A percentile compares a stretch with the other conserved stretches of the same genome.
These are phyloP conservation scores for Cronartium ribicola DNA, from an alignment of 1,284 basidiomycete genomes.

Conservation along the genomic window DNA sequence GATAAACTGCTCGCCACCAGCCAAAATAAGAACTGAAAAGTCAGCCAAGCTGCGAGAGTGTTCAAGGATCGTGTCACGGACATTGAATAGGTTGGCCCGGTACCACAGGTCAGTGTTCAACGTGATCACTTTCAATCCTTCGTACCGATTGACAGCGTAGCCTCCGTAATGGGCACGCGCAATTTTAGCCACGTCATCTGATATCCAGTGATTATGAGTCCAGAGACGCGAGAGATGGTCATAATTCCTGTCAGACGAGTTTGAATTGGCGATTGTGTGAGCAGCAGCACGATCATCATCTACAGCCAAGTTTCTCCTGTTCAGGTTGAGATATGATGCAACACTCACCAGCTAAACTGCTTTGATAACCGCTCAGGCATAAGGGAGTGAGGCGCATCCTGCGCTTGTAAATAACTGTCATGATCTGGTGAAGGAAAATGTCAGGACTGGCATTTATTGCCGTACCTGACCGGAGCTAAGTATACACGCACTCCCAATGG, in stretches of 20 bases:
- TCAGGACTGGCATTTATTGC: constrained; percentile 59
- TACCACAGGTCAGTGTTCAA: constrained; percentile 65
- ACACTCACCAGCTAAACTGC: constrained; percentile 10
- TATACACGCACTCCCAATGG: constrained; percentile 61
- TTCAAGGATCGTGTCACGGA: background rate
- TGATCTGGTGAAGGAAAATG: constrained; percentile 13
- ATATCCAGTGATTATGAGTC: constrained; percentile 64
- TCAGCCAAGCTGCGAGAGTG: background rate
- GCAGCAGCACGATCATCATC: background rate
- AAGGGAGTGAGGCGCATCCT: constrained; percentile 59
- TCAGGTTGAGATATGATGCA: constrained; percentile 53
- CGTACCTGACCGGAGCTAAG: constrained; percentile 55
- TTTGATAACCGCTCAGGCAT: constrained; percentile 4
- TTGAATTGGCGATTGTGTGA: background rate
- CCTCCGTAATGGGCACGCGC: constrained; percentile 69
- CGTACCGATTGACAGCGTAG: constrained; percentile 65
- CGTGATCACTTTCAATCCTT: constrained; percentile 68
- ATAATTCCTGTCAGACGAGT: constrained; percentile 60
- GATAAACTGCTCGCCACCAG: constrained; percentile 65
- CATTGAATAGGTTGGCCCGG: constrained; percentile 6
- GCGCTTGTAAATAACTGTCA: constrained; percentile 55
- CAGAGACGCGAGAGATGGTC: constrained; percentile 66
- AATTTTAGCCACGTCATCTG: constrained; percentile 58
- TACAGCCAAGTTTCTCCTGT: constrained; percentile 50
- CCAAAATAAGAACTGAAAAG: background rate